Percentiles rank a stretch among this genome's conserved stretches.
Evolutionary conservation across 192 early-diverging fungal species (phyloP).

Genomic region (Coemansia asiatica): DNA sequence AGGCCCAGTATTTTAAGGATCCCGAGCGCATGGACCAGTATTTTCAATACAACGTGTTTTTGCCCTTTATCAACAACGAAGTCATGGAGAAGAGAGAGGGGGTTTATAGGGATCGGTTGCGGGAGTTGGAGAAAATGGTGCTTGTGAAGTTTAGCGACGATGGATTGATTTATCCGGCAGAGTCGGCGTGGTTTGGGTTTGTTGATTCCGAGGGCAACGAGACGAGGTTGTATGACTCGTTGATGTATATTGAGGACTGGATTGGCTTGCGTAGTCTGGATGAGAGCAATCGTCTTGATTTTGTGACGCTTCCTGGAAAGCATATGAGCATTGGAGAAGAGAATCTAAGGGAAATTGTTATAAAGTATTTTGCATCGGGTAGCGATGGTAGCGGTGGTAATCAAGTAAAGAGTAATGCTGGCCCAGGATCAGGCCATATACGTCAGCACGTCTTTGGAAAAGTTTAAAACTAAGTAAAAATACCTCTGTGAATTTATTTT

Average conservation of each 20-base stretch:
- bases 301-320: conserved; percentile 30
- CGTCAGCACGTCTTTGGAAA: neutral
- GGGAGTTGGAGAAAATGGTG: conserved; percentile 72
- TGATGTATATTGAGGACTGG: conserved; percentile 69
- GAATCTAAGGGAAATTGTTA: conserved; percentile 21
- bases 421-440: neutral
- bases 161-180: conserved; percentile 67
- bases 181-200: conserved; percentile 74
- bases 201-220: conserved; percentile 58
- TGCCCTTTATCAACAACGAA: conserved; percentile 90
- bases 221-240: conserved; percentile 57
- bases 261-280: conserved; percentile 64
- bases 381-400: neutral
- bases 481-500: too few species aligned
- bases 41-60: conserved; percentile 73
- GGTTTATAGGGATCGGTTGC: conserved; percentile 62
- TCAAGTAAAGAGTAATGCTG: neutral
- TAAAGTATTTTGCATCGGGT: conserved; percentile 28
- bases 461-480: too few species aligned
- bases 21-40: conserved; percentile 67
- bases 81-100: conserved; percentile 50
- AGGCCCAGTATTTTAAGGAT: conserved; percentile 94
- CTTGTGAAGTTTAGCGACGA: conserved; percentile 81
- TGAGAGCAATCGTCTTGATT: conserved; percentile 36
- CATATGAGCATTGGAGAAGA: conserved; percentile 46